A percentile compares a stretch with the other conserved stretches of the same genome.
Conservation (phyloP, 768 basidiomycete genomes). For the Suillus sp. region DNA sequence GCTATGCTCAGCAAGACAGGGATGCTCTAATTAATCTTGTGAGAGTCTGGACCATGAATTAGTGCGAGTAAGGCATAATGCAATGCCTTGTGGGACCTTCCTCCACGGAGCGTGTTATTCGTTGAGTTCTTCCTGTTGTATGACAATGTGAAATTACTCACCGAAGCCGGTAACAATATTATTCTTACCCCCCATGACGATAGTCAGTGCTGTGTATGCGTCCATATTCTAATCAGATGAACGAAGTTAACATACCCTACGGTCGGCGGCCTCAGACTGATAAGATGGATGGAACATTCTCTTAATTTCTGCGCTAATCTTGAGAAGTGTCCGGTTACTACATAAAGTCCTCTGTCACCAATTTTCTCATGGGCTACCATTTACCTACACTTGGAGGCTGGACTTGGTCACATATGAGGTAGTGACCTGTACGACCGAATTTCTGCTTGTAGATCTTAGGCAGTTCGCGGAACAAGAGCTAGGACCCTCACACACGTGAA, state of each 20-base stretch:
- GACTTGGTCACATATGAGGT: neutral
- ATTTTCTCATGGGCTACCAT: constrained; percentile 1
- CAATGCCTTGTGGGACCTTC: neutral
- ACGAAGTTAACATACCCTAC: neutral
- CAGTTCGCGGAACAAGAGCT: neutral
- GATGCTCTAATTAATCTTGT: constrained; percentile 8
- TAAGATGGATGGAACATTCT: neutral
- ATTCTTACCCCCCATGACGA: neutral
- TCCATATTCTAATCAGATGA: neutral
- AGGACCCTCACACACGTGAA: neutral
- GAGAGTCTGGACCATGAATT: constrained; percentile 13
- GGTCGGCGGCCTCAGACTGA: constrained; percentile 2
- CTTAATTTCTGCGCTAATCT: neutral
- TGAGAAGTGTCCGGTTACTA: neutral
- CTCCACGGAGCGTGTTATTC: neutral
- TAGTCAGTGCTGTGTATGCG: neutral
- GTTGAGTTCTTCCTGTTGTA: neutral
- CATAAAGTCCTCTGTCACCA: neutral
- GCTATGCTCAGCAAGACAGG: constrained; percentile 4
- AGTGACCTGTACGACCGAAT: neutral
- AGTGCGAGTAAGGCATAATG: constrained; percentile 3
- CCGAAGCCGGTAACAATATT: neutral
- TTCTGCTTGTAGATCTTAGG: neutral
- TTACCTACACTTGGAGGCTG: neutral
- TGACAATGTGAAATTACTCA: constrained; percentile 1